Evolutionary conservation across 352 stramenopile genomes (phyloP), one percentile per base, ranked within the genome.

Genomic region (Thalassiosira livingstoniorum): DNA sequence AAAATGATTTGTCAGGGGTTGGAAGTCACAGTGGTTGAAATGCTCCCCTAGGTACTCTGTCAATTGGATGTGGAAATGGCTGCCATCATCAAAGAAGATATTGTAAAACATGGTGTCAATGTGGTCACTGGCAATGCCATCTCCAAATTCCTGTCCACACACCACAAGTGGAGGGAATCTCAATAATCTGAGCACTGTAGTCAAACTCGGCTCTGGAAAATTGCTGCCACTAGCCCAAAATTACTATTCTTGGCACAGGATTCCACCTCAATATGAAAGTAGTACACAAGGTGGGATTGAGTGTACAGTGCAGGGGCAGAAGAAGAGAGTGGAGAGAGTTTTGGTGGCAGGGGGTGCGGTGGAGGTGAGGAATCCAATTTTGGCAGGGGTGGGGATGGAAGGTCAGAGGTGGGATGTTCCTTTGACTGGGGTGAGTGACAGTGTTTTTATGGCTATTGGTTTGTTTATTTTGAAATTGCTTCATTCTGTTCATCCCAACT

Each of bases 281-380:
- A 42, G 82, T 87, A 2, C 71, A 72, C 39, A 77, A 86, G 39
- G 88, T 90, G 42, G 91, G 53, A 92, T 95, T 58, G 69, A 91
- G 62, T 68, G 83, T 39, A 82, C 78, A 29, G 43, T 43, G 13
- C 72, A 80, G 35, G 85, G 83, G n/a, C 80, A 90, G 34, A 72
- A 69, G 15, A 95, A 90, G 5, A 91, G 81, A 51, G 82, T 85
- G 25, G 27, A 63, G 2, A 42, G 86, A 66, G 82, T 95, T 31
- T 94, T 87, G 77, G 91, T 90, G 23, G 89, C 87, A 35, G 91
- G 91, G 27, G 91, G 94, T 80, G 87, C 84, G 10, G 78, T 95
- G 2, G 75, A 94, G 64, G 77, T 93, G 18, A 71, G 70, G 25
- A 92, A 92, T 76, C 83, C 87, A 23, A 74, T 92, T 55, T 25